Conservation (phyloP, 176 grass and related monocot genomes). For the Oryza australiensis region DNA sequence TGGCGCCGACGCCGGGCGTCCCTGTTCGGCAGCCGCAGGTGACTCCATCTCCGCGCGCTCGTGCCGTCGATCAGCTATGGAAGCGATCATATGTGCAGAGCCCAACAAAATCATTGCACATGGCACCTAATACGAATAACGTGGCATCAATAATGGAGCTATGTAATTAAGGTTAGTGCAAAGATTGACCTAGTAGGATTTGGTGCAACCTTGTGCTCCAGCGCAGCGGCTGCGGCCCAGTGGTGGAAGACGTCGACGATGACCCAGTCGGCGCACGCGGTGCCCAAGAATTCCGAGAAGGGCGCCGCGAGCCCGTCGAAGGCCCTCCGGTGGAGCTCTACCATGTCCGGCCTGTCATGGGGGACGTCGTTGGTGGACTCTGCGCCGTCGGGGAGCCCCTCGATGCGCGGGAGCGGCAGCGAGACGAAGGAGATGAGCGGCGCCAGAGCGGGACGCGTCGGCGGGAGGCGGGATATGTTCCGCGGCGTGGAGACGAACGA, state of each 20-base stretch:
- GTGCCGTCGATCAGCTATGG: not conserved
- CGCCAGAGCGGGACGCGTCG: not conserved
- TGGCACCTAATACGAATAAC: not conserved
- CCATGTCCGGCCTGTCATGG: not conserved
- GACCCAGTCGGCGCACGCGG: slow-evolving; percentile 35
- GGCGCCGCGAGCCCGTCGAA: slow-evolving; percentile 39
- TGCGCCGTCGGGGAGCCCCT: slow-evolving; percentile 12
- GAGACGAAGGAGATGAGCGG: slow-evolving; percentile 27
- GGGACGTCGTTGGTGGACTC: slow-evolving; percentile 52
- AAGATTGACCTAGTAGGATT: not conserved
- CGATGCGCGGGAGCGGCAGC: slow-evolving; percentile 34
- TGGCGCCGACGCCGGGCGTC: not conserved
- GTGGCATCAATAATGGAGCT: not conserved
- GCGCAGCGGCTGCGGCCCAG: slow-evolving; percentile 34
- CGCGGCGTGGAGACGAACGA: slow-evolving; percentile 43
- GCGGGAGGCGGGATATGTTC: slow-evolving; percentile 36
- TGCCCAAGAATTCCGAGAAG: slow-evolving; percentile 6
- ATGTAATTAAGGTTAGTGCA: not conserved
- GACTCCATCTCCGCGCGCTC: not conserved
- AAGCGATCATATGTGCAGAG: not conserved
- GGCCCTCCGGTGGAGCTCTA: slow-evolving; percentile 35
- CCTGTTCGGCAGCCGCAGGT: not conserved
- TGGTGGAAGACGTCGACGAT: slow-evolving; percentile 31
- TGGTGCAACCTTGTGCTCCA: not conserved
- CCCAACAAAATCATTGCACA: not conserved